Evolutionary conservation across 1,139 yeast genomes (phyloP).

Genomic region (Kurtzmaniella quercitrusa): DNA sequence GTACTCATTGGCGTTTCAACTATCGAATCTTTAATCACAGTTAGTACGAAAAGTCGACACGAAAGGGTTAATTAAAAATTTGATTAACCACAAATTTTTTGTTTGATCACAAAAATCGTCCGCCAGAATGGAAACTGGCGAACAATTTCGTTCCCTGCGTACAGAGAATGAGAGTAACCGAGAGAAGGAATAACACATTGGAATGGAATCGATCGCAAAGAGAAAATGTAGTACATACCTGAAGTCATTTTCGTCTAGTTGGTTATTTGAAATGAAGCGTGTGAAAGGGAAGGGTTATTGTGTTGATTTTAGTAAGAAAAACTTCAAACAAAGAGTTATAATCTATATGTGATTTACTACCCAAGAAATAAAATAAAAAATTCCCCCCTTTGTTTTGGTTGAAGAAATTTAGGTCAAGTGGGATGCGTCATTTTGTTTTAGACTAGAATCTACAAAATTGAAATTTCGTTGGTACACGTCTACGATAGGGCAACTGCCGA

Average conservation of each 20-base stretch:
- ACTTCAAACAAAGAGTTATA: too few species aligned
- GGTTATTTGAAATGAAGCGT: too few species aligned
- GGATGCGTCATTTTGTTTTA: constrained; percentile 5
- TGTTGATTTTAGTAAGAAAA: neutral
- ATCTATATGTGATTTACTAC: too few species aligned
- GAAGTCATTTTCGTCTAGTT: constrained; percentile 7
- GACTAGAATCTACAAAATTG: constrained; percentile 7
- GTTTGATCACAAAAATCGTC: neutral
- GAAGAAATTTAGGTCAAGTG: neutral
- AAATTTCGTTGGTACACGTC: neutral
- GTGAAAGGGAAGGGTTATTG: too few species aligned
- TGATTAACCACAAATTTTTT: neutral
- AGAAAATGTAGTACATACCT: constrained; percentile 7
- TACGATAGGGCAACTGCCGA: neutral
- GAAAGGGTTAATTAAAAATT: too few species aligned
- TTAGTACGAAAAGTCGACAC: neutral
- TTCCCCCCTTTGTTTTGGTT: neutral
- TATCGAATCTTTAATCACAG: constrained; percentile 5
- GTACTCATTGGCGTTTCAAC: constrained; percentile 2
- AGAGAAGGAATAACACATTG: neutral
- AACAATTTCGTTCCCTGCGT: neutral
- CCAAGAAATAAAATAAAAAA: neutral
- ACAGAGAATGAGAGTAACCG: neutral
- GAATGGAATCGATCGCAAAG: neutral
- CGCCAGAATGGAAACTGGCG: neutral